Evolutionary conservation across 2,329 filamentous ascomycete genomes (phyloP), one percentile per base, ranked within the genome.

Genomic region (Cordyceps cateniannulata): DNA sequence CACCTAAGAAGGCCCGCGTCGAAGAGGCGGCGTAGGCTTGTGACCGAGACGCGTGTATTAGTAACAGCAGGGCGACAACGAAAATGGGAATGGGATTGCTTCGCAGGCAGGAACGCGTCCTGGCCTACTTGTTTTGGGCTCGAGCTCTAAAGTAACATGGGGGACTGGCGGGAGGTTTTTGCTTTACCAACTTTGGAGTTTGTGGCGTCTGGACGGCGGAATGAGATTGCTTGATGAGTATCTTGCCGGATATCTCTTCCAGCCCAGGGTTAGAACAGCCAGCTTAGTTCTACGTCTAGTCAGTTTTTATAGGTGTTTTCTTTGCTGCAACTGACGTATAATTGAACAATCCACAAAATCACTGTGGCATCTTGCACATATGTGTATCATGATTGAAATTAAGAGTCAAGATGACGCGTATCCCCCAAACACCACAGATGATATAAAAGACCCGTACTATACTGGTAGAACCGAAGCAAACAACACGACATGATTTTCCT

Each of bases 1-100:
- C 54, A 5, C 61, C 74, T 5, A 79, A 76, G 69, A 82, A 85
- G 73, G 76, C 85, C 70, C 85, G 86, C 72, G 87, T 78, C 61
- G 75, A 77, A 62, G 75, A 74, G 38, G 63, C 65, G 45, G 45
- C 20, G 64, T 48, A 48, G 48, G 6, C 18, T 42, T 5, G 10
- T 3, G 9, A 14, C 32, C 2, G 24, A 42, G 25, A 16, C 45
- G 14, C 52, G 59, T 50, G 53, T 35, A 35, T 12, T 9, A 35
- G 10, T 35, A 35, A 12, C 10, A 12, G 3, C 32, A 3, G 14
- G 32, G 6, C 8, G 32, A 35, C 8, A 35, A 35, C 14, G 32
- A 35, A 35, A 35, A 35, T 35, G 32, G 10, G 32, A 22, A 20
- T 10, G 8, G n/a, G 5, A 45, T 45, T 10, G 42, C 42, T n/a